These are phyloP conservation scores for Tricholoma sp. DNA, from an alignment of 768 basidiomycete species.

Conservation along the genomic window DNA sequence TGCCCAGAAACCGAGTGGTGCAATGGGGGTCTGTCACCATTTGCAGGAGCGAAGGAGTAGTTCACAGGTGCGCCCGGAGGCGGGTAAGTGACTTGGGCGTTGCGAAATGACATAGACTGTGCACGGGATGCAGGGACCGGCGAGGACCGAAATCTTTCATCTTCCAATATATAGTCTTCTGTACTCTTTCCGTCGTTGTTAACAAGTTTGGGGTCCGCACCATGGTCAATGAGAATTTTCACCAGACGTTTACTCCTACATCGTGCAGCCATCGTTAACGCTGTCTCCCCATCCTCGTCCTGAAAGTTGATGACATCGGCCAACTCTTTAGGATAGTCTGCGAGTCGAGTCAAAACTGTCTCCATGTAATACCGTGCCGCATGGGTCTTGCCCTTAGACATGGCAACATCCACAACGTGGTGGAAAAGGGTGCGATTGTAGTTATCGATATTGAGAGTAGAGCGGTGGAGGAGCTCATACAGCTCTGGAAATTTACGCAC, in stretches of 20 bases:
- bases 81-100: conserved; percentile 57
- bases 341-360: conserved; percentile 78
- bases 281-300: conserved; percentile 98
- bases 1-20: conserved; percentile 86
- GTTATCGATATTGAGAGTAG: conserved; percentile 97
- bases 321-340: conserved; percentile 92
- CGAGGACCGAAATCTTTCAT: conserved; percentile 93
- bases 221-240: conserved; percentile 92
- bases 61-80: conserved; percentile 18
- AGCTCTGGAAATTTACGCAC: conserved; percentile 98
- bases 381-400: conserved; percentile 96
- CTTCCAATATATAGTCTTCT: conserved; percentile 98
- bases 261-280: conserved; percentile 92
- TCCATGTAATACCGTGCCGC: conserved; percentile 99
- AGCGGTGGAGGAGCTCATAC: conserved; percentile 95
- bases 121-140: conserved; percentile 72
- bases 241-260: conserved; percentile 94
- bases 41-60: conserved; percentile 40
- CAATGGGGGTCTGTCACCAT: conserved; percentile 64
- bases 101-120: conserved; percentile 67
- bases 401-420: conserved; percentile 94
- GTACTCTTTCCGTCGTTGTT: conserved; percentile 96
- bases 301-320: conserved; percentile 99
- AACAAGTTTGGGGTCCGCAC: conserved; percentile 90
- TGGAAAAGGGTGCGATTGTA: conserved; percentile 97